These are phyloP conservation scores for Lactarius evosmus DNA, from an alignment of 768 basidiomycete genomes.

Conservation along the genomic window DNA sequence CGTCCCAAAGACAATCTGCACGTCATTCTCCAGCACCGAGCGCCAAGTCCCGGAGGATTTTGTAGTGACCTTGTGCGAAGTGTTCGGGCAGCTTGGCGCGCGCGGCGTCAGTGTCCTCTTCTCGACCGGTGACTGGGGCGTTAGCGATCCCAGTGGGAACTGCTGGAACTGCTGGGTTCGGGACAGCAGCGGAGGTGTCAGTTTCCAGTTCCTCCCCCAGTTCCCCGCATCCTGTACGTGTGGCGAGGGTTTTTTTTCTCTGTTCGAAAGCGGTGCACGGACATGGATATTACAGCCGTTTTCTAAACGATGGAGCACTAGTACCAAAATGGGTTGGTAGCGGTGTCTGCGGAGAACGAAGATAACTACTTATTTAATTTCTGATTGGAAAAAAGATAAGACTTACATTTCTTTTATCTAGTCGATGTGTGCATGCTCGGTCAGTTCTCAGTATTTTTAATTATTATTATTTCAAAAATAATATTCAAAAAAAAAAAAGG, in stretches of 20 bases:
- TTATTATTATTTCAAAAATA: no score
- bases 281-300: no score
- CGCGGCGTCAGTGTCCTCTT: neutral
- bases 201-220: neutral
- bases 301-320: no score
- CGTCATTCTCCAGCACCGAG: neutral
- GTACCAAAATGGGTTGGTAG: no score
- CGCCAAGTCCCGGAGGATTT: neutral
- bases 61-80: neutral
- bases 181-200: neutral
- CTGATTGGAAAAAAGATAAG: no score
- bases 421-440: no score
- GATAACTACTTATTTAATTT: no score
- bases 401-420: no score
- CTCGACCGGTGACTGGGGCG: neutral
- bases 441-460: no score
- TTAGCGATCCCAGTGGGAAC: no score
- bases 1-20: neutral
- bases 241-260: neutral
- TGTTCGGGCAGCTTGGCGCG: neutral
- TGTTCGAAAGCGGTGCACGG: neutral
- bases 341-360: no score
- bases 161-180: neutral
- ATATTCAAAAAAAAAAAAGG: no score
- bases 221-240: neutral